Conservation (phyloP, 1,284 basidiomycete genomes). For the Kwoniella shivajii region DNA sequence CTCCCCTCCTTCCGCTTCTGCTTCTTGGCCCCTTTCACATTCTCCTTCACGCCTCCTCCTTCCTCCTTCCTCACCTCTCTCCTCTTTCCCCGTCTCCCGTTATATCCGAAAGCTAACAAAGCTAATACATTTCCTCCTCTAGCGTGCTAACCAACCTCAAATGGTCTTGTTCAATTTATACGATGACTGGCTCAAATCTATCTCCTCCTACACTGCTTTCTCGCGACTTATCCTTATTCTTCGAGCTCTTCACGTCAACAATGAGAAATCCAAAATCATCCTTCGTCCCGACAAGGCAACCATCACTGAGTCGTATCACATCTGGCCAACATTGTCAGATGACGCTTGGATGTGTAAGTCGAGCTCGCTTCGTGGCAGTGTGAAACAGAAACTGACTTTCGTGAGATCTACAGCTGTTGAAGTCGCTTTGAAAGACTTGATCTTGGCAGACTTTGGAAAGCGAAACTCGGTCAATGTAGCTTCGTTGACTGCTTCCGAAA, state of each 20-base stretch:
- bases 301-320: constrained; percentile 95
- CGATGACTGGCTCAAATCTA: constrained; percentile 98
- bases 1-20: not conserved
- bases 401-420: too few relatives aligned
- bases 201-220: constrained; percentile 98
- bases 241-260: constrained; percentile 97
- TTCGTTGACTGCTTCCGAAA: constrained; percentile 92
- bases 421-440: constrained; percentile 92
- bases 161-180: constrained; percentile 99
- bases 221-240: constrained; percentile 94
- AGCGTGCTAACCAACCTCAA: constrained; percentile 96
- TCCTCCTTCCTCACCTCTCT: not conserved
- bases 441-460: constrained; percentile 96
- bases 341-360: constrained; percentile 99
- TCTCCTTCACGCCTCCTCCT: not conserved
- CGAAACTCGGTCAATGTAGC: constrained; percentile 99
- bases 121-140: constrained; percentile 16
- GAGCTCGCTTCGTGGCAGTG: too few relatives aligned
- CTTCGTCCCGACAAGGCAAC: constrained; percentile 90
- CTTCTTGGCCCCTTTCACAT: not conserved
- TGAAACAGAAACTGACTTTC: too few relatives aligned
- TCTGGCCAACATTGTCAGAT: constrained; percentile 93
- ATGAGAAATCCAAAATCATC: constrained; percentile 97
- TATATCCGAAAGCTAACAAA: not conserved
- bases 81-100: constrained; percentile 1